Percentiles rank a stretch among this genome's conserved stretches.
These are phyloP conservation scores for Emergomyces africanus DNA, from an alignment of 2,329 filamentous ascomycete genomes.

Conservation along the genomic window DNA sequence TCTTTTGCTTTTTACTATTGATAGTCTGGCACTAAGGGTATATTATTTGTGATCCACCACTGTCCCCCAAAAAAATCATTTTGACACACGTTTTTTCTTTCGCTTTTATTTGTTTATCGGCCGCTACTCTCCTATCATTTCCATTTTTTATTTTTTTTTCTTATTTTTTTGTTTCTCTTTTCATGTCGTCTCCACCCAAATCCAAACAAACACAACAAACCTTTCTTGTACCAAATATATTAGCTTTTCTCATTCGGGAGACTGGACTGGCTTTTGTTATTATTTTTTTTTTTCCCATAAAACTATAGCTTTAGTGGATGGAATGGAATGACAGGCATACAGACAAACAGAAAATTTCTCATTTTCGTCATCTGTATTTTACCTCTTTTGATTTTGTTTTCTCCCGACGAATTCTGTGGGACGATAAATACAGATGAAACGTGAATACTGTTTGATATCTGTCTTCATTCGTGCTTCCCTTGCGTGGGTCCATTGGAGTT, in stretches of 20 bases:
- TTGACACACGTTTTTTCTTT: not conserved
- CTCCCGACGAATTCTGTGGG: not conserved
- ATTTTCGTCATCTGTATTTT: not conserved
- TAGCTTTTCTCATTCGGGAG: slow-evolving; percentile 8
- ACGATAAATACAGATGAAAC: not conserved
- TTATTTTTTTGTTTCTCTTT: slow-evolving; percentile 5
- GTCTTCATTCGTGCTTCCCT: not conserved
- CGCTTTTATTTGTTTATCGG: not conserved
- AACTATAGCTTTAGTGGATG: not conserved
- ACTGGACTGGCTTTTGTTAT: slow-evolving; percentile 7
- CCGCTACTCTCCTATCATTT: slow-evolving; percentile 8
- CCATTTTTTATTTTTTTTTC: not conserved
- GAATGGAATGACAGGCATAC: not conserved
- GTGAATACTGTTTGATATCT: not conserved
- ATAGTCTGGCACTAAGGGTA: slow-evolving; percentile 1
- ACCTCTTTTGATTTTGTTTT: not conserved
- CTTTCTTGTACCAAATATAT: slow-evolving; percentile 9
- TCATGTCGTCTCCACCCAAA: slow-evolving; percentile 13
- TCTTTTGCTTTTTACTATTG: slow-evolving; percentile 8
- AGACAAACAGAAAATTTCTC: not conserved
- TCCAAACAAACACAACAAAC: slow-evolving; percentile 5
- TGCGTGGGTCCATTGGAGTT: not conserved
- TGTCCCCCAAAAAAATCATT: not conserved
- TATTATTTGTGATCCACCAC: not conserved
- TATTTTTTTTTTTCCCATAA: no score